Evolutionary conservation across 257 asterid species (phyloP).

Genomic region (Knoxia roxburghii): DNA sequence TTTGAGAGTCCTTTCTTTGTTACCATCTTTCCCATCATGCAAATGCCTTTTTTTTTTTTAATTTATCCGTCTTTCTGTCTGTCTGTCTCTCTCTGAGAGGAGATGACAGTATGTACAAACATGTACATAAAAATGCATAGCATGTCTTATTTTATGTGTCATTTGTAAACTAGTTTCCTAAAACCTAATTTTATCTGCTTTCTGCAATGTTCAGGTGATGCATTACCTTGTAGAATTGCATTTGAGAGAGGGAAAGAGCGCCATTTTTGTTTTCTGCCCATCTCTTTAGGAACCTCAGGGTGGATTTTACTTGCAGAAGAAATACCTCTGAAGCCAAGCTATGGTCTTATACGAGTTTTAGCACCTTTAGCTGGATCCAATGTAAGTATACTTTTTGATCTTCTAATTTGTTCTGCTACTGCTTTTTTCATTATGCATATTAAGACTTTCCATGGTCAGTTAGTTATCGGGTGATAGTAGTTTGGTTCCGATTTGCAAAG

Average conservation of each 20-base stretch:
- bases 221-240: constrained; percentile 89
- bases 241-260: constrained; percentile 98
- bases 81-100: background rate
- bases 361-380: constrained; percentile 95
- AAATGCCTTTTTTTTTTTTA: background rate
- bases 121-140: background rate
- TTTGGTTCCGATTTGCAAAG: background rate
- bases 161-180: background rate
- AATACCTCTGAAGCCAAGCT: constrained; percentile 39
- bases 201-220: constrained; percentile 50
- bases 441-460: background rate
- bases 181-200: constrained; percentile 19
- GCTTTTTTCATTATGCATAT: background rate
- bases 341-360: constrained; percentile 71
- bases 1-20: constrained; percentile 6
- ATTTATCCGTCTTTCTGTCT: background rate
- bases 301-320: constrained; percentile 92
- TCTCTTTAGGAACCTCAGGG: constrained; percentile 69
- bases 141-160: background rate
- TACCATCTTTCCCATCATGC: background rate
- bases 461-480: background rate
- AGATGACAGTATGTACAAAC: no score
- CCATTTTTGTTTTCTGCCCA: constrained; percentile 63
- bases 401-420: background rate
- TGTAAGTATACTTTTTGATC: constrained; percentile 43